Percentiles rank a stretch among this genome's conserved stretches.
These are phyloP conservation scores for Globisporangium cederbergense DNA, from an alignment of 352 stramenopile genomes.

Conservation along the genomic window DNA sequence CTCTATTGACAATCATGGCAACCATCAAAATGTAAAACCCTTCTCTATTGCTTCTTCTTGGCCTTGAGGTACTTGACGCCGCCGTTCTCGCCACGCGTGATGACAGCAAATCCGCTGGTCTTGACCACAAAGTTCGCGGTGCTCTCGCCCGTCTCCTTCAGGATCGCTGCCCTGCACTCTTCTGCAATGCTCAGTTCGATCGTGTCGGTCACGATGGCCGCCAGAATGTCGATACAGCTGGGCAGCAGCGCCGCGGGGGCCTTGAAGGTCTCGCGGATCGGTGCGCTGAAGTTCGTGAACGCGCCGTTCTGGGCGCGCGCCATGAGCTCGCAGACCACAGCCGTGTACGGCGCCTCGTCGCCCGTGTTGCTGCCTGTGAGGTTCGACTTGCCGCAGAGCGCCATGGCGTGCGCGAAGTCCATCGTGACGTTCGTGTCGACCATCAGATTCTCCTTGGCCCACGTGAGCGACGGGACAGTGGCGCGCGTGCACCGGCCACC, in stretches of 20 bases:
- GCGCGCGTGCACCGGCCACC: slow-evolving; percentile 34
- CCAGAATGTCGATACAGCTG: slow-evolving; percentile 50
- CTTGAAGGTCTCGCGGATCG: slow-evolving; percentile 53
- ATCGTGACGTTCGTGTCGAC: slow-evolving; percentile 41
- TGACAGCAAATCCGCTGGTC: slow-evolving; percentile 52
- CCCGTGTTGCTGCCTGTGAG: slow-evolving; percentile 30
- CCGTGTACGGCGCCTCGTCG: slow-evolving; percentile 42
- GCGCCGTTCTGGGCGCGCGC: slow-evolving; percentile 65
- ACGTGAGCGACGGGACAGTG: slow-evolving; percentile 29
- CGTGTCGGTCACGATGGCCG: slow-evolving; percentile 36
- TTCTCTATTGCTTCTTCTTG: neutral
- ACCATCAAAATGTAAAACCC: neutral
- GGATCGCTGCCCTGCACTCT: slow-evolving; percentile 41
- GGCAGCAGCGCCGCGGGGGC: slow-evolving; percentile 39
- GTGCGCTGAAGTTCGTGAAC: slow-evolving; percentile 69
- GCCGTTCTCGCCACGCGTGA: slow-evolving; percentile 50
- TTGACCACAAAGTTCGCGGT: slow-evolving; percentile 47
- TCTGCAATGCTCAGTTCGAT: slow-evolving; percentile 34
- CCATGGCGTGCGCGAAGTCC: slow-evolving; percentile 49
- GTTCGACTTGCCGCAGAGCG: slow-evolving; percentile 40
- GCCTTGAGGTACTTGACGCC: slow-evolving; percentile 42
- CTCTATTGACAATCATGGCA: too few relatives aligned
- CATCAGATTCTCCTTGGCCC: slow-evolving; percentile 35
- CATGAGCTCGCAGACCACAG: slow-evolving; percentile 65
- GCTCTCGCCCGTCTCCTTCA: slow-evolving; percentile 54